Evolutionary conservation across 352 stramenopile genomes (phyloP).

Genomic region (Globisporangium barbulae): DNA sequence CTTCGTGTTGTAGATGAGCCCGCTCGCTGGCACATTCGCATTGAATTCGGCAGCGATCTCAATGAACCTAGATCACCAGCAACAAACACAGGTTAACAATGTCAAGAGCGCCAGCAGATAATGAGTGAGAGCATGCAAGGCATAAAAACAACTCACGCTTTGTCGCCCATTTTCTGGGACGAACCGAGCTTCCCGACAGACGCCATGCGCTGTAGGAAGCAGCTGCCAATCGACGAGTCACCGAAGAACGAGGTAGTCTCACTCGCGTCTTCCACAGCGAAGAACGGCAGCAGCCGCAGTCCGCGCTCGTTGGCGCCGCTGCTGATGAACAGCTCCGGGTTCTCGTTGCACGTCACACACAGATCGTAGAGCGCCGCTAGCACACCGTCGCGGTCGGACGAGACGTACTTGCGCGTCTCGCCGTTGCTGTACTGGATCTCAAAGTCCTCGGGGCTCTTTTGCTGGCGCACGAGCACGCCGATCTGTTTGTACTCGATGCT

Average conservation of each 20-base stretch:
- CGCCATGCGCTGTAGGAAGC: conserved; percentile 76
- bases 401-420: conserved; percentile 52
- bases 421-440: conserved; percentile 75
- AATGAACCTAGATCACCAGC: conserved; percentile 48
- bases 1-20: conserved; percentile 84
- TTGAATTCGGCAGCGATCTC: conserved; percentile 89
- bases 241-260: conserved; percentile 81
- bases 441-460: conserved; percentile 46
- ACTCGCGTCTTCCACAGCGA: conserved; percentile 55
- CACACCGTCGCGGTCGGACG: conserved; percentile 66
- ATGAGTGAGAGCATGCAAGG: neutral
- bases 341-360: conserved; percentile 71
- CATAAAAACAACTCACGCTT: conserved; percentile 37
- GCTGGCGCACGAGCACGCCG: conserved; percentile 62
- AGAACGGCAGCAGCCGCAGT: conserved; percentile 65
- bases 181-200: conserved; percentile 61
- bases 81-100: neutral
- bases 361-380: conserved; percentile 79
- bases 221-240: conserved; percentile 72
- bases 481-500: conserved; percentile 66
- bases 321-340: conserved; percentile 70
- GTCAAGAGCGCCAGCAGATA: neutral
- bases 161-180: conserved; percentile 49
- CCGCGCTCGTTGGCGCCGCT: conserved; percentile 65
- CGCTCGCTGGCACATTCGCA: conserved; percentile 83